Conservation (phyloP, 1,284 basidiomycete genomes). For the Rhizoctonia solani region DNA sequence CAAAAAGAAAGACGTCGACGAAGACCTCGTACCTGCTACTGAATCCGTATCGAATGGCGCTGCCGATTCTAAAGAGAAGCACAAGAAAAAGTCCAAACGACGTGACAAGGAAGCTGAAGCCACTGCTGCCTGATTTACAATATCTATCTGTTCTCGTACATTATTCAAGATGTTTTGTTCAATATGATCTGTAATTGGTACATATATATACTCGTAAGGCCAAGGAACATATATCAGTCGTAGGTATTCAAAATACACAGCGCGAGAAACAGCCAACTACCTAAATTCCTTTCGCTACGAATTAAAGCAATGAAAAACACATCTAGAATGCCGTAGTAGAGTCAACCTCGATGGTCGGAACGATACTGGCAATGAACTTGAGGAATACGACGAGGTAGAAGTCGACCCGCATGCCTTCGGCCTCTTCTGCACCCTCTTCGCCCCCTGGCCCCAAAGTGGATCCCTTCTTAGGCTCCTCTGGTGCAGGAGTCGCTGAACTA, state of each 20-base stretch:
- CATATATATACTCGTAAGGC: slow-evolving; percentile 24
- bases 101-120: slow-evolving; percentile 2
- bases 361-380: slow-evolving; percentile 94
- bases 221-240: slow-evolving; percentile 18
- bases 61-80: not conserved
- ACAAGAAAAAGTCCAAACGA: slow-evolving; percentile 36
- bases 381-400: slow-evolving; percentile 95
- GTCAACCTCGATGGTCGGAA: slow-evolving; percentile 94
- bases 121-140: not conserved
- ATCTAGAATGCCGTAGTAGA: slow-evolving; percentile 79
- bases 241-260: slow-evolving; percentile 35
- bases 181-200: slow-evolving; percentile 34
- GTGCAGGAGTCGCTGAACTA: slow-evolving; percentile 38
- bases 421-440: slow-evolving; percentile 64
- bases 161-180: not conserved
- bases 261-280: slow-evolving; percentile 28
- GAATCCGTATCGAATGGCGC: not conserved
- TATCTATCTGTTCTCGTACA: not conserved
- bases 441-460: slow-evolving; percentile 33
- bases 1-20: slow-evolving; percentile 40
- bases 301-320: slow-evolving; percentile 2
- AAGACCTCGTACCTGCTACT: not conserved
- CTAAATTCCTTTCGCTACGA: slow-evolving; percentile 19
- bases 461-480: slow-evolving; percentile 40
- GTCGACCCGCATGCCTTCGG: slow-evolving; percentile 90